phyloP scores from a whole-genome alignment of 106 monocot genomes.

The Triglochin maritima region DNA sequence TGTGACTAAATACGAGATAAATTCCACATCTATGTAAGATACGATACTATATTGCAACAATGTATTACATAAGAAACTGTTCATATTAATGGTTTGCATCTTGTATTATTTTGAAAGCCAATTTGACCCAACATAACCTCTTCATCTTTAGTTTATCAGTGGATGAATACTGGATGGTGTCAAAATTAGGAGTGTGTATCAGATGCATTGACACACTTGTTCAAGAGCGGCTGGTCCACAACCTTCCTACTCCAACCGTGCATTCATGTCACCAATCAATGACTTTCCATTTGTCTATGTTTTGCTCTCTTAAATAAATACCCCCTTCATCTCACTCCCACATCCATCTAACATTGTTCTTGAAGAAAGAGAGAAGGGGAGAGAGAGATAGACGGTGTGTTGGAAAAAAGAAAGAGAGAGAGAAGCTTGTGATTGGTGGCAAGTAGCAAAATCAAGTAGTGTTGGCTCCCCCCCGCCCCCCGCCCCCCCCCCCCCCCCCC shows the following conservation, averaged over 20 bases:
- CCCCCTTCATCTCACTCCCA: neutral
- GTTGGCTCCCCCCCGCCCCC: neutral
- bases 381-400: neutral
- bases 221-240: neutral
- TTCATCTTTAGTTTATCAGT: neutral
- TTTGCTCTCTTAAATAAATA: neutral
- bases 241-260: conserved; percentile 3
- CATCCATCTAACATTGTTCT: neutral
- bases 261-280: conserved; percentile 20
- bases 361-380: neutral
- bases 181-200: neutral
- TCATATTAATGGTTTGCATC: too few relatives aligned
- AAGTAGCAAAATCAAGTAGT: neutral
- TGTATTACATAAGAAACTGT: too few relatives aligned
- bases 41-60: too few relatives aligned
- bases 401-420: neutral
- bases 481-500: neutral
- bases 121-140: too few relatives aligned
- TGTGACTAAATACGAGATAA: too few relatives aligned
- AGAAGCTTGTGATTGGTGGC: neutral
- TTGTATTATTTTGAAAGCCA: too few relatives aligned
- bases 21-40: too few relatives aligned
- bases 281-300: neutral
- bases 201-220: conserved; percentile 6
- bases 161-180: too few relatives aligned